Base-by-base conservation (phyloP, 257 asterid species). In the Scutellaria galericulata region DNA sequence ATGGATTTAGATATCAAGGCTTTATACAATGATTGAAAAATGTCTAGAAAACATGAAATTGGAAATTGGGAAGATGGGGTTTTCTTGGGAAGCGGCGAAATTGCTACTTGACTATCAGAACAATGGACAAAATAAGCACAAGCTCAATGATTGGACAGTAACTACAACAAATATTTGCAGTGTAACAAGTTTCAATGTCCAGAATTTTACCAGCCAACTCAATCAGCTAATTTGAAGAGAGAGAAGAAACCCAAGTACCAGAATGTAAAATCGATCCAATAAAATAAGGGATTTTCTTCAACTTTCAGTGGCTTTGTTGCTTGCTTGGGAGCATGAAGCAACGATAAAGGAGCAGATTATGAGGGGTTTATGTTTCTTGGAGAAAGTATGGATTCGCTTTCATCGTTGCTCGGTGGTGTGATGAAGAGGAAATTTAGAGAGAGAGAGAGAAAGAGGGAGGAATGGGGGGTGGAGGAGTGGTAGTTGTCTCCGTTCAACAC, bases 221-320 rank as follows among this genome's bases (percentile, higher is more conserved):
- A 41, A 42, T 71, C 27, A 50, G 59, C 65, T 12, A 31, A 45
- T 40, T 13, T 46, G 20, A n/a, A 48, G 7, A 5, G 11, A 20
- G 45, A 48, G 31, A 39, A 70, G 51, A 54, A 66, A 70, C 58
- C 78, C 72, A 74, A 65, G 67, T 76, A 74, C 66, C 77, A 76
- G 67, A 79, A 76, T 55, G 63, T 14, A 42, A n/a, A 66, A 72
- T 18, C 62, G 77, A 69, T 24, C 74, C 74, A 46, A 61, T 46
- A 75, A 44, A 80, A 64, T 1, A 67, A 57, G 58, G 73, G 71
- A 24, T 52, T 22, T 71, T 56, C 72, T 61, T 68, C 52, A 74
- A 37, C 68, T 77, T 56, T 63, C 80, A 27, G 70, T 20, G 13
- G 74, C 76, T 42, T 54, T 20, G 39, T 61, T 55, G 74, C 55